A percentile compares a stretch with the other conserved stretches of the same genome.
Conservation (phyloP, 2,329 filamentous ascomycete species). For the Aspergillus felis region DNA sequence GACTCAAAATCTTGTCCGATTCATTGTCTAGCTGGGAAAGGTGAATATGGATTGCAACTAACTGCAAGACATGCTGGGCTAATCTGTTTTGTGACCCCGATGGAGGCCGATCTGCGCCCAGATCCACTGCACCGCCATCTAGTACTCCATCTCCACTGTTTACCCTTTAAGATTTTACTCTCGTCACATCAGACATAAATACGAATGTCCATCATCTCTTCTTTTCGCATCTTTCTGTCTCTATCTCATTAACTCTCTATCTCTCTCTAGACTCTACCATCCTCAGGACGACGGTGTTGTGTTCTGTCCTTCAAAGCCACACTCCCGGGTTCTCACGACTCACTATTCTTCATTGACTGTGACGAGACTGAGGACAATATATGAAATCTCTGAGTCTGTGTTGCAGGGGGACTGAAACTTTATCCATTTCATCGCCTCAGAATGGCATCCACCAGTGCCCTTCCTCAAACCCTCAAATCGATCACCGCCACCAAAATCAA, state of each 20-base stretch:
- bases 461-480: slow-evolving; percentile 52
- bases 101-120: background rate
- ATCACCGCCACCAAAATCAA: slow-evolving; percentile 55
- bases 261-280: background rate
- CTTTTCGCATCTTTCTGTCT: background rate
- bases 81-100: background rate
- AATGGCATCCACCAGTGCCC: slow-evolving; percentile 33
- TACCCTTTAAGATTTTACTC: background rate
- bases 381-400: background rate
- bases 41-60: background rate
- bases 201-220: background rate
- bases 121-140: too few relatives aligned
- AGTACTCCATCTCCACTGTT: too few relatives aligned
- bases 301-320: background rate
- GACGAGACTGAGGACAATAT: background rate
- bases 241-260: background rate
- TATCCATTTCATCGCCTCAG: background rate
- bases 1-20: background rate
- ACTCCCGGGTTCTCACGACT: background rate
- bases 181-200: background rate
- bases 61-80: background rate
- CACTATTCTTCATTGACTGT: background rate
- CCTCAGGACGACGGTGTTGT: background rate
- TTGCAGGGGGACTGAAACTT: background rate
- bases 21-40: background rate